Percentiles rank a stretch among this genome's conserved stretches.
phyloP scores from a whole-genome alignment of 345 rosid genomes.

The Alliaria petiolata region DNA sequence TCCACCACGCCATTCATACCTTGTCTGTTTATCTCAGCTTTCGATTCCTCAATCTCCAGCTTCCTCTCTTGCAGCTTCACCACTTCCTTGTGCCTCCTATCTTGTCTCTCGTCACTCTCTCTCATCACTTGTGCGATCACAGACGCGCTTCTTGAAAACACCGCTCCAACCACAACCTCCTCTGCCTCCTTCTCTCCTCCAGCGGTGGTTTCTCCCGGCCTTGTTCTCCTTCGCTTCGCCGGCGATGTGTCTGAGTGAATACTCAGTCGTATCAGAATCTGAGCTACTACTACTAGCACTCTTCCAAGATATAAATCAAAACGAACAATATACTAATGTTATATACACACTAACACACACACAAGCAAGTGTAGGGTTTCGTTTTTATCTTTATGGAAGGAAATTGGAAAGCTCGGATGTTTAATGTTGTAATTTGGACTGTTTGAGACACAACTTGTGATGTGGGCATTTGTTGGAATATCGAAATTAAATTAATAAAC shows the following conservation, averaged over 20 bases:
- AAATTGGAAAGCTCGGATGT: neutral
- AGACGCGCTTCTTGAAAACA: conserved; percentile 55
- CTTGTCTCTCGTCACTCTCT: conserved; percentile 56
- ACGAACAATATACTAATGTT: neutral
- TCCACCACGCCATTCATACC: conserved; percentile 56
- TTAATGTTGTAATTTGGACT: neutral
- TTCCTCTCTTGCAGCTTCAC: conserved; percentile 54
- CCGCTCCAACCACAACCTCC: conserved; percentile 38
- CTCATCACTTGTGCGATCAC: conserved; percentile 63
- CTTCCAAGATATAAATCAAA: neutral
- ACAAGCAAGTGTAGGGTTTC: neutral
- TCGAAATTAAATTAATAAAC: neutral
- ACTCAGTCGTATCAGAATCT: conserved; percentile 56
- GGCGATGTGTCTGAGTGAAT: conserved; percentile 52
- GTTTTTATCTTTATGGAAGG: neutral
- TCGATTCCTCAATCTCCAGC: conserved; percentile 59
- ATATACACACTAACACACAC: too few relatives aligned
- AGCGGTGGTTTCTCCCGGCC: neutral
- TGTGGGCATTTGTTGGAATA: neutral
- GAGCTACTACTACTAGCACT: conserved; percentile 34
- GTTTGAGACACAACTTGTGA: neutral
- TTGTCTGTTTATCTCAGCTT: conserved; percentile 45
- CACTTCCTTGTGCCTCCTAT: conserved; percentile 59
- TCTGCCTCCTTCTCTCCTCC: neutral
- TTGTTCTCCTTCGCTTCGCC: conserved; percentile 45